Percentiles rank a stretch among this genome's conserved stretches.
Evolutionary conservation across 2,329 filamentous ascomycete genomes (phyloP).

Genomic region (Botrytis elliptica): DNA sequence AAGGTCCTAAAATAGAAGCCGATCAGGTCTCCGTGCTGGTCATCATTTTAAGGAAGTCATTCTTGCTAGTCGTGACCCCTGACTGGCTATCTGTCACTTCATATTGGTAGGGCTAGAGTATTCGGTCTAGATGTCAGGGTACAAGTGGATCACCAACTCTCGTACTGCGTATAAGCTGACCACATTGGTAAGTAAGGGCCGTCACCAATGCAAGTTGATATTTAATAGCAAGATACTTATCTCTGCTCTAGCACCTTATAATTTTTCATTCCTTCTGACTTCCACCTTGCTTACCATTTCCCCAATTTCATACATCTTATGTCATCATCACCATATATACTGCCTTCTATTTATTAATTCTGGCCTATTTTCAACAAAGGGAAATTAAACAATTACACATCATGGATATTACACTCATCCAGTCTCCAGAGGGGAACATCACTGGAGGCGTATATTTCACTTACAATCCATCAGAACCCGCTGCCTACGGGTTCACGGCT

Average conservation of each 20-base stretch:
- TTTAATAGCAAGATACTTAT: background rate
- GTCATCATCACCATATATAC: background rate
- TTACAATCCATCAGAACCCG: slow-evolving; percentile 25
- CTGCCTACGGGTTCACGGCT: slow-evolving; percentile 26
- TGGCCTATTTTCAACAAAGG: no score
- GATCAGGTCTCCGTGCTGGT: background rate
- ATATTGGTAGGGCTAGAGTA: background rate
- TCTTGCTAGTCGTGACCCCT: background rate
- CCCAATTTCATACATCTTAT: background rate
- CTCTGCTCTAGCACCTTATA: background rate
- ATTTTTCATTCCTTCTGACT: background rate
- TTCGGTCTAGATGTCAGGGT: background rate
- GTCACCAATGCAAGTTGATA: background rate
- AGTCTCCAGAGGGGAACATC: background rate
- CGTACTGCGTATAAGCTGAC: background rate
- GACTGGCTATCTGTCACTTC: background rate
- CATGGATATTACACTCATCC: background rate
- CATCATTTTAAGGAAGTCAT: background rate
- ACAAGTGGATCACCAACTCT: background rate
- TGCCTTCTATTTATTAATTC: no score
- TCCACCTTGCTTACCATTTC: background rate
- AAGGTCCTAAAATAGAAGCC: background rate
- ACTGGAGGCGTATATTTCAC: background rate
- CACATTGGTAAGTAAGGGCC: background rate
- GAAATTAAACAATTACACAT: no score